These are phyloP conservation scores for Maudiozyma humilis DNA, from an alignment of 1,139 yeast genomes.

Conservation along the genomic window DNA sequence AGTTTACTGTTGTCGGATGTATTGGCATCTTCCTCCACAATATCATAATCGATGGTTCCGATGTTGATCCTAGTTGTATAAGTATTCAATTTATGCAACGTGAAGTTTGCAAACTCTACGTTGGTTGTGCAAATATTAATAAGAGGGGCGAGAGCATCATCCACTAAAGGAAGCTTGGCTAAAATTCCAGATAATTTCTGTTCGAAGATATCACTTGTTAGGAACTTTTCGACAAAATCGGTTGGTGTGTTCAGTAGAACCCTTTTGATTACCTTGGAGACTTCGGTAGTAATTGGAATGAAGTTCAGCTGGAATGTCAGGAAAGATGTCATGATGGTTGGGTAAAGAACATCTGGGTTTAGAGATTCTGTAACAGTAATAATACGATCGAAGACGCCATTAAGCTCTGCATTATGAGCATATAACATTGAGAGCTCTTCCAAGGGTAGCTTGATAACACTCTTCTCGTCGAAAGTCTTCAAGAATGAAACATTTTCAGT, in stretches of 20 bases:
- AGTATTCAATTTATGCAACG: slow-evolving; percentile 50
- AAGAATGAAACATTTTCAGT: neutral
- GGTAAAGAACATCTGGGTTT: slow-evolving; percentile 45
- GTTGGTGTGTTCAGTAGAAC: slow-evolving; percentile 51
- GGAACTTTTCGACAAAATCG: slow-evolving; percentile 49
- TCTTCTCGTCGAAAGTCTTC: slow-evolving; percentile 6
- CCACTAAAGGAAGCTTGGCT: slow-evolving; percentile 58
- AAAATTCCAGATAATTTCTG: slow-evolving; percentile 51
- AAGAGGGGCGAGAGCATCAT: slow-evolving; percentile 51
- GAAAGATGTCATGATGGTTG: slow-evolving; percentile 53
- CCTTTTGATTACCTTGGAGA: slow-evolving; percentile 43
- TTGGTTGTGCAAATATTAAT: slow-evolving; percentile 54
- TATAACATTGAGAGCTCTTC: slow-evolving; percentile 24
- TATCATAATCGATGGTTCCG: slow-evolving; percentile 30
- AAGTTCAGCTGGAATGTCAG: slow-evolving; percentile 57
- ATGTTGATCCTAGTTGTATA: slow-evolving; percentile 41
- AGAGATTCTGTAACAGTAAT: slow-evolving; percentile 38
- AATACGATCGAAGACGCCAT: slow-evolving; percentile 43
- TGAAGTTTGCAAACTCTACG: slow-evolving; percentile 58
- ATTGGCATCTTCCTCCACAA: slow-evolving; percentile 23
- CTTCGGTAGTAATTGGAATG: slow-evolving; percentile 47
- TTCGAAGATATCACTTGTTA: slow-evolving; percentile 46
- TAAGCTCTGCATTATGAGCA: slow-evolving; percentile 40
- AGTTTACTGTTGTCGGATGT: neutral
- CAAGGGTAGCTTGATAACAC: slow-evolving; percentile 19